Percentiles rank a stretch among this genome's conserved stretches.
These are phyloP conservation scores for Podospora pseudopauciseta DNA, from an alignment of 495 filamentous ascomycete species.

Conservation along the genomic window DNA sequence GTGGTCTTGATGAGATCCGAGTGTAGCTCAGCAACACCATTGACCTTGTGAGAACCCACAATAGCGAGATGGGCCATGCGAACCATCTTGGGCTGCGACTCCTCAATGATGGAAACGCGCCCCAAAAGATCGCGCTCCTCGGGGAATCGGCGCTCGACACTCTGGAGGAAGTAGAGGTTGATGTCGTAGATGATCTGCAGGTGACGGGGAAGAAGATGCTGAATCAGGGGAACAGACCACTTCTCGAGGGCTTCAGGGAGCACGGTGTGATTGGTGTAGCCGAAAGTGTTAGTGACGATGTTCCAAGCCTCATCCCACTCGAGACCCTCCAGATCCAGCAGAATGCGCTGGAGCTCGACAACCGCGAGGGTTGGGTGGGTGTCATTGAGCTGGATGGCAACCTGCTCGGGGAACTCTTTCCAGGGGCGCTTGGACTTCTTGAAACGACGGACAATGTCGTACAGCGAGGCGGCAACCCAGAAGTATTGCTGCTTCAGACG, in stretches of 20 bases:
- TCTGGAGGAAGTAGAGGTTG: constrained; percentile 89
- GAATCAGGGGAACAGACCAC: constrained; percentile 91
- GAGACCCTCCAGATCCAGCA: constrained; percentile 83
- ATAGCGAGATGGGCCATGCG: constrained; percentile 94
- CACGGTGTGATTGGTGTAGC: constrained; percentile 98
- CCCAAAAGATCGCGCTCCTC: constrained; percentile 79
- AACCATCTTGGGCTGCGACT: constrained; percentile 95
- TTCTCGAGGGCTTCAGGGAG: constrained; percentile 96
- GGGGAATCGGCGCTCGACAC: constrained; percentile 84
- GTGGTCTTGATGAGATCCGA: constrained; percentile 96
- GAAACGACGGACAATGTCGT: constrained; percentile 94
- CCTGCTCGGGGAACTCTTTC: constrained; percentile 88
- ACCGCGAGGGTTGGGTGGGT: constrained; percentile 96
- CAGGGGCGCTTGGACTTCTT: constrained; percentile 93
- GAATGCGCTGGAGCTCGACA: constrained; percentile 88
- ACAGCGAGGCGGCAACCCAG: constrained; percentile 95
- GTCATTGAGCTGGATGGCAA: constrained; percentile 97
- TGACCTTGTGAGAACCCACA: constrained; percentile 98
- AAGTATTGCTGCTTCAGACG: constrained; percentile 99
- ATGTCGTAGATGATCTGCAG: constrained; percentile 98
- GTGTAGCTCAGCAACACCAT: constrained; percentile 94
- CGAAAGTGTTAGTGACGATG: constrained; percentile 69
- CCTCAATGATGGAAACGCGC: constrained; percentile 93
- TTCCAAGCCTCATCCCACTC: constrained; percentile 93
- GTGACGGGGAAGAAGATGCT: constrained; percentile 89